These are phyloP conservation scores for Poterioochromonas sp. DNA, from an alignment of 352 stramenopile species.

Conservation along the genomic window DNA sequence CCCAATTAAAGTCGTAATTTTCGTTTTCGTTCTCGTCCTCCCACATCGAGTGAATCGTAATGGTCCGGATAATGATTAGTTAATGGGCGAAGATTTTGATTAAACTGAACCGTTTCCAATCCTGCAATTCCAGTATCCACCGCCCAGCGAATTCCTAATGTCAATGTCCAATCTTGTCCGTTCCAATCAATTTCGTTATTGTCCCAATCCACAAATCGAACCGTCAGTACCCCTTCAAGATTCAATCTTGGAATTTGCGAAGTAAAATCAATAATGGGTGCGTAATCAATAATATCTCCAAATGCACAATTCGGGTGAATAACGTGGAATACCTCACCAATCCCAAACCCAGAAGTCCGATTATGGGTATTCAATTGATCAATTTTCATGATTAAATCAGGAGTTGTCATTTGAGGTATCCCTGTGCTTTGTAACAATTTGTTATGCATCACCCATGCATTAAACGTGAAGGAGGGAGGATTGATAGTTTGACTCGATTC, in stretches of 20 bases:
- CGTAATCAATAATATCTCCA: conserved; percentile 31
- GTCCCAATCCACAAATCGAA: conserved; percentile 30
- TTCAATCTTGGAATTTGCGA: conserved; percentile 31
- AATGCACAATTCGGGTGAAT: conserved; percentile 30
- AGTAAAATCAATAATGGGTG: conserved; percentile 31
- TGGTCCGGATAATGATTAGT: conserved; percentile 30
- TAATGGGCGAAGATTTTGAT: conserved; percentile 31
- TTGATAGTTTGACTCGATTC: conserved; percentile 31
- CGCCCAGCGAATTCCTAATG: conserved; percentile 29
- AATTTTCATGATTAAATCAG: conserved; percentile 32
- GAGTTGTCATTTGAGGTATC: conserved; percentile 30
- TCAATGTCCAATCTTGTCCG: conserved; percentile 30
- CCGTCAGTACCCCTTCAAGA: conserved; percentile 29
- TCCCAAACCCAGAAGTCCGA: conserved; percentile 29
- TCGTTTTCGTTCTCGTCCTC: conserved; percentile 29
- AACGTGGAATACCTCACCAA: conserved; percentile 30
- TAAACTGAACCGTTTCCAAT: conserved; percentile 31
- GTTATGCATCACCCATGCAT: conserved; percentile 30
- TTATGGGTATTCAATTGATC: conserved; percentile 31
- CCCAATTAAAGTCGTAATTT: conserved; percentile 31
- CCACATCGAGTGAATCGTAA: conserved; percentile 30
- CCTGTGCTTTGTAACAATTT: conserved; percentile 31
- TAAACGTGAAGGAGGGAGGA: conserved; percentile 29
- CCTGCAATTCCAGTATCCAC: conserved; percentile 29
- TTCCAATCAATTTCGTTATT: conserved; percentile 32